Evolutionary conservation across 2,329 filamentous ascomycete species (phyloP).

Genomic region (Talaromyces pinophilus): DNA sequence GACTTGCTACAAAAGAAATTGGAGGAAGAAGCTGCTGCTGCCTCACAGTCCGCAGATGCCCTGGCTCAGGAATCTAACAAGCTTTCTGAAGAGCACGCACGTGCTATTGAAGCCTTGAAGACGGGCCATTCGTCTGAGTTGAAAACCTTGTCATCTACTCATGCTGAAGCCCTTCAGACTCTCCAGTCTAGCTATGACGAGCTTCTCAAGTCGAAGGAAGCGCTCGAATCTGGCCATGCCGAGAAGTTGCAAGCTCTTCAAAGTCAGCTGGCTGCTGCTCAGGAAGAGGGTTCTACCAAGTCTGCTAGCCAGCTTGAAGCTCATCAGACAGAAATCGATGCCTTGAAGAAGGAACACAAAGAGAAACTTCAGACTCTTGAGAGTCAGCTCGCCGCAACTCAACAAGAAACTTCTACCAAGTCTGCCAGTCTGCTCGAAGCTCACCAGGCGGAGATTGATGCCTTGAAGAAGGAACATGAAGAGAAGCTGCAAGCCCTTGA

Average conservation of each 20-base stretch:
- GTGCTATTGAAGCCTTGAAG: constrained; percentile 38
- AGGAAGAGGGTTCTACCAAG: constrained; percentile 18
- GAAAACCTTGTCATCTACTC: constrained; percentile 33
- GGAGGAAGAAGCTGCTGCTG: constrained; percentile 37
- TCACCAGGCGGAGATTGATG: constrained; percentile 34
- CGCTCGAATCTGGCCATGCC: constrained; percentile 36
- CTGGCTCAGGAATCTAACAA: constrained; percentile 33
- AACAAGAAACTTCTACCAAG: constrained; percentile 32
- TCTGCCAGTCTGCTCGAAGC: constrained; percentile 34
- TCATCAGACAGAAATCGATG: constrained; percentile 30
- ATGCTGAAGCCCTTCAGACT: constrained; percentile 34
- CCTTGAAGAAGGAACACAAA: not conserved
- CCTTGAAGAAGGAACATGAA: constrained; percentile 39
- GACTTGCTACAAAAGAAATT: constrained; percentile 42
- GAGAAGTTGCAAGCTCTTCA: constrained; percentile 33
- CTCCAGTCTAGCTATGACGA: constrained; percentile 41
- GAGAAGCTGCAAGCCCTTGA: constrained; percentile 30
- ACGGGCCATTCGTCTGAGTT: constrained; percentile 39
- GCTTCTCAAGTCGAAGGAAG: constrained; percentile 31
- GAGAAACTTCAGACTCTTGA: constrained; percentile 21
- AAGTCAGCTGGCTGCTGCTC: constrained; percentile 29
- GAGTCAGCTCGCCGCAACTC: constrained; percentile 26
- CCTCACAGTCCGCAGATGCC: constrained; percentile 38
- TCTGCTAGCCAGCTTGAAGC: constrained; percentile 17
- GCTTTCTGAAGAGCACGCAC: constrained; percentile 37